Conservation (phyloP, 1,284 basidiomycete genomes). For the Trametes versicolor region DNA sequence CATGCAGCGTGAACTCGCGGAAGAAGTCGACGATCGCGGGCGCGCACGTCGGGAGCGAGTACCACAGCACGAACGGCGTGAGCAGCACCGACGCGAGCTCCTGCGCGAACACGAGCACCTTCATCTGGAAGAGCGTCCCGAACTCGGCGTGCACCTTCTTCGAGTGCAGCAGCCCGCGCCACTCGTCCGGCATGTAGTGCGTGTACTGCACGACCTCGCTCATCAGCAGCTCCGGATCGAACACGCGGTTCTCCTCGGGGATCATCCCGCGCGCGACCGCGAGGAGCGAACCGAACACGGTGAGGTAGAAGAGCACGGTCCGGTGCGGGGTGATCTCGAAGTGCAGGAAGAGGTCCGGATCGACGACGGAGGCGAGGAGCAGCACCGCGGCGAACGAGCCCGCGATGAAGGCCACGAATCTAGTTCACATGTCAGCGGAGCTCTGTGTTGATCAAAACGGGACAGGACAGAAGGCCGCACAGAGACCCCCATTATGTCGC, state of each 20-base stretch:
- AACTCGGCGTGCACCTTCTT: slow-evolving; percentile 91
- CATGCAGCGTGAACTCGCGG: slow-evolving; percentile 95
- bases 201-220: slow-evolving; percentile 92
- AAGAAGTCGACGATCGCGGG: slow-evolving; percentile 95
- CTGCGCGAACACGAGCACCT: slow-evolving; percentile 85
- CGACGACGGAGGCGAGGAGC: slow-evolving; percentile 89
- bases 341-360: slow-evolving; percentile 91
- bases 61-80: slow-evolving; percentile 95
- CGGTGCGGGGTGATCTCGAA: slow-evolving; percentile 96
- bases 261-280: slow-evolving; percentile 95
- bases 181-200: slow-evolving; percentile 94
- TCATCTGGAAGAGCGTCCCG: slow-evolving; percentile 89
- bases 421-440: slow-evolving; percentile 41
- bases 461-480: no score
- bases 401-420: slow-evolving; percentile 95
- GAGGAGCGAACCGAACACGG: slow-evolving; percentile 88
- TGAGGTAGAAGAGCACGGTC: slow-evolving; percentile 93
- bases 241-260: slow-evolving; percentile 92
- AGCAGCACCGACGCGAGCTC: slow-evolving; percentile 92
- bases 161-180: slow-evolving; percentile 91
- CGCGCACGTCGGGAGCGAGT: slow-evolving; percentile 89
- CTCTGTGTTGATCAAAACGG: neutral
- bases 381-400: slow-evolving; percentile 97
- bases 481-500: no score
- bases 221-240: slow-evolving; percentile 94